Evolutionary conservation across 2,329 filamentous ascomycete genomes (phyloP).

Genomic region (Diplodia corticola): DNA sequence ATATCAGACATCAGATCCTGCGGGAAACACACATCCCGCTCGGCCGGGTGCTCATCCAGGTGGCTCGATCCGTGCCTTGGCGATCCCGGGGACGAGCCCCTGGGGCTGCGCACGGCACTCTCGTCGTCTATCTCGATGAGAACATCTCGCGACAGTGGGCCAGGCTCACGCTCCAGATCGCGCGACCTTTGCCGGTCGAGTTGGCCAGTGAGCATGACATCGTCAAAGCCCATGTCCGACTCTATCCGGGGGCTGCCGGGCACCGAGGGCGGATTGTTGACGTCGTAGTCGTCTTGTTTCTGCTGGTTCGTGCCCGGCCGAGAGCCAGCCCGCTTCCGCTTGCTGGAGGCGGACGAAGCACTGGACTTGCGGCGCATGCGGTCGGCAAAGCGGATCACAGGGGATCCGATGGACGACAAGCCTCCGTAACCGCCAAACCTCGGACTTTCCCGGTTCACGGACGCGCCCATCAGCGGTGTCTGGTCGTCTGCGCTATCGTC

Average conservation of each 20-base stretch:
- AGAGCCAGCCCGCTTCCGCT: slow-evolving; percentile 26
- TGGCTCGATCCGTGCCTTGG: slow-evolving; percentile 26
- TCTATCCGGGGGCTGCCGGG: slow-evolving; percentile 59
- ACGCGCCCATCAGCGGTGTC: slow-evolving; percentile 54
- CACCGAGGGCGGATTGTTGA: slow-evolving; percentile 66
- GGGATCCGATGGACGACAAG: slow-evolving; percentile 25
- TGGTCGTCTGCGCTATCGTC: slow-evolving; percentile 50
- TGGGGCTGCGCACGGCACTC: slow-evolving; percentile 53
- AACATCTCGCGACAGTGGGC: slow-evolving; percentile 42
- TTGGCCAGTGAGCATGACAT: slow-evolving; percentile 70
- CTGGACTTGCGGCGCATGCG: slow-evolving; percentile 35
- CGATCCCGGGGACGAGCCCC: slow-evolving; percentile 27
- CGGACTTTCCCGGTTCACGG: slow-evolving; percentile 38
- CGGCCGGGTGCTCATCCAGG: slow-evolving; percentile 55
- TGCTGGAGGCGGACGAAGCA: slow-evolving; percentile 37
- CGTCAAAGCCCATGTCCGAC: slow-evolving; percentile 55
- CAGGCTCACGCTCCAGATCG: slow-evolving; percentile 26
- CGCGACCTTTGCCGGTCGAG: slow-evolving; percentile 41
- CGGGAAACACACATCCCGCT: slow-evolving; percentile 93
- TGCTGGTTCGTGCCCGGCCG: slow-evolving; percentile 33
- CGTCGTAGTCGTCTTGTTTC: slow-evolving; percentile 53
- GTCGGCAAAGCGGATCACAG: slow-evolving; percentile 34
- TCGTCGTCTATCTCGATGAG: slow-evolving; percentile 53
- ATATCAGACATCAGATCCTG: slow-evolving; percentile 76
- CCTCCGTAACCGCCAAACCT: slow-evolving; percentile 39